Evolutionary conservation across 2,329 filamentous ascomycete species (phyloP).

Genomic region (Lachnellula cervina): DNA sequence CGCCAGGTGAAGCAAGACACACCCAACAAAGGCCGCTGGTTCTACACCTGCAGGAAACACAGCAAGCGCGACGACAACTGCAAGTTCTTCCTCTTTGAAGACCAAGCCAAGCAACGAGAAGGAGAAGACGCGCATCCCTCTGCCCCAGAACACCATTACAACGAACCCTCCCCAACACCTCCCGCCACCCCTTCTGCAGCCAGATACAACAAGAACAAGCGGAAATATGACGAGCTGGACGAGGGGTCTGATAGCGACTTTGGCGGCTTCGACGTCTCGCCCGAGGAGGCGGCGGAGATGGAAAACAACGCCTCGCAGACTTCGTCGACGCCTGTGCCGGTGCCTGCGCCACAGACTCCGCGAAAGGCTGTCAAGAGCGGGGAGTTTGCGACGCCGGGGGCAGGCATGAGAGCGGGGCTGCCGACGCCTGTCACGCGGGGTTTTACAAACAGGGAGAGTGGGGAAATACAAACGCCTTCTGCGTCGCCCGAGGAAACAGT

Average conservation of each 20-base stretch:
- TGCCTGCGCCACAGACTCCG: conserved; percentile 21
- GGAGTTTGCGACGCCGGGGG: conserved; percentile 22
- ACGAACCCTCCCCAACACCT: neutral
- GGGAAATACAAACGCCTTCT: neutral
- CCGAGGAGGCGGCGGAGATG: neutral
- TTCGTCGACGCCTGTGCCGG: neutral
- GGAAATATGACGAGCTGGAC: neutral
- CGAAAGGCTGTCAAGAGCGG: conserved; percentile 20
- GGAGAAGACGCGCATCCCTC: neutral
- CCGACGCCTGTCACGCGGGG: conserved; percentile 25
- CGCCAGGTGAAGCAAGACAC: conserved; percentile 47
- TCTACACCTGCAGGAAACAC: conserved; percentile 50
- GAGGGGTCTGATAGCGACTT: neutral
- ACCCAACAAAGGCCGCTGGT: conserved; percentile 46
- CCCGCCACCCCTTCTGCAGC: neutral
- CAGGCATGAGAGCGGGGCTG: conserved; percentile 25
- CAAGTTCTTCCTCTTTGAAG: conserved; percentile 54
- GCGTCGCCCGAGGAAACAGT: neutral
- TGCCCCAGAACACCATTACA: neutral
- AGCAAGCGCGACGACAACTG: conserved; percentile 38
- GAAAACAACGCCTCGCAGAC: neutral
- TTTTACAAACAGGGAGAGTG: neutral
- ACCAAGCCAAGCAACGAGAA: conserved; percentile 46
- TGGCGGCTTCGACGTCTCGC: neutral
- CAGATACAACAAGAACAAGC: neutral